Conservation (phyloP, 2,329 filamentous ascomycete species). For the Calonectria henricotiae region DNA sequence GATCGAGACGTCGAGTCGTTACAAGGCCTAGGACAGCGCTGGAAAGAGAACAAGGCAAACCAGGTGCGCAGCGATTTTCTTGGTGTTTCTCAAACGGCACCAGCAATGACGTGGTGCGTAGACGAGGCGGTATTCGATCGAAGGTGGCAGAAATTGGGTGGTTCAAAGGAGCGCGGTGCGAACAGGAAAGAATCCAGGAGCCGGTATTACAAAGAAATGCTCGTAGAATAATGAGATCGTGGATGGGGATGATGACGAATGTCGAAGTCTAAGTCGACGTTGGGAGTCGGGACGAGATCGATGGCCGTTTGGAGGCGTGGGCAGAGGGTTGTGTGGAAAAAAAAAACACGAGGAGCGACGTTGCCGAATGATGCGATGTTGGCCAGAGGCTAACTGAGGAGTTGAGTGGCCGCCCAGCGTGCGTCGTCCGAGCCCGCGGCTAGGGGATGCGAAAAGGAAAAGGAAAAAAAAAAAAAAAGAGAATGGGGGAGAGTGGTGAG, state of each 20-base stretch:
- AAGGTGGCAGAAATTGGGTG: conserved; percentile 46
- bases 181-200: conserved; percentile 53
- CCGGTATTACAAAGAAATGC: conserved; percentile 58
- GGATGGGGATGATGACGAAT: conserved; percentile 35
- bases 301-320: conserved; percentile 42
- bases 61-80: conserved; percentile 26
- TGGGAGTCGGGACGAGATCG: conserved; percentile 44
- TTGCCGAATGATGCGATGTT: conserved; percentile 45
- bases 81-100: conserved; percentile 16
- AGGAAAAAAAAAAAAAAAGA: conserved; percentile 35
- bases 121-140: conserved; percentile 43
- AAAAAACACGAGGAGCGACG: conserved; percentile 34
- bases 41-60: conserved; percentile 20
- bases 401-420: conserved; percentile 50
- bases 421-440: conserved; percentile 54
- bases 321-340: conserved; percentile 34
- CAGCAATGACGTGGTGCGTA: conserved; percentile 43
- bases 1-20: conserved; percentile 35
- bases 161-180: conserved; percentile 52
- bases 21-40: conserved; percentile 21
- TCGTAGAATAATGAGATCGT: conserved; percentile 49
- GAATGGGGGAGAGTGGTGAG: conserved; percentile 39
- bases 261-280: conserved; percentile 29
- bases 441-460: conserved; percentile 44
- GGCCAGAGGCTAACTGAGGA: conserved; percentile 48